These are phyloP conservation scores for Pythium phragmitis DNA, from an alignment of 352 stramenopile genomes.

Conservation along the genomic window DNA sequence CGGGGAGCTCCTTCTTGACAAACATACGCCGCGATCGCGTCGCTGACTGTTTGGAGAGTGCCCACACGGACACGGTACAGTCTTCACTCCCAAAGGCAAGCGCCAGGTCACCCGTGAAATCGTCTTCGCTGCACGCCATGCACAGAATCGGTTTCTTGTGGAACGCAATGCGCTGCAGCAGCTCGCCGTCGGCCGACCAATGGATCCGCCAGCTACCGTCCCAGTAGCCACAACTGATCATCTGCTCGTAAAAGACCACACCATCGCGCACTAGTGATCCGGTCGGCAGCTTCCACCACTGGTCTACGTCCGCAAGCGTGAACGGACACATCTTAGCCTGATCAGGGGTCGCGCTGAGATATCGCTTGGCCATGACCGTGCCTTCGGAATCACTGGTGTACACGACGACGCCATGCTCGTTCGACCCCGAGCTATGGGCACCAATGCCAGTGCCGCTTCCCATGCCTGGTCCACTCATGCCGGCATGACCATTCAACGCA, in stretches of 20 bases:
- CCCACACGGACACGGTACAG: slow-evolving; percentile 84
- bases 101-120: slow-evolving; percentile 83
- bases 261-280: slow-evolving; percentile 74
- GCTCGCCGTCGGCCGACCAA: slow-evolving; percentile 81
- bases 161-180: slow-evolving; percentile 85
- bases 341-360: slow-evolving; percentile 71
- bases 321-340: slow-evolving; percentile 69
- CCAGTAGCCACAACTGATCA: slow-evolving; percentile 89
- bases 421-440: slow-evolving; percentile 56
- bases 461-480: slow-evolving; percentile 48
- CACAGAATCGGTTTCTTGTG: slow-evolving; percentile 88
- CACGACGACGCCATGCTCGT: slow-evolving; percentile 68
- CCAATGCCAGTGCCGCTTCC: slow-evolving; percentile 76
- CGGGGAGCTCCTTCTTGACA: slow-evolving; percentile 80
- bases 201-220: slow-evolving; percentile 87
- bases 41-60: slow-evolving; percentile 77
- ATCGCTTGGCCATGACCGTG: slow-evolving; percentile 75
- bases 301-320: slow-evolving; percentile 78
- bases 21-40: slow-evolving; percentile 82
- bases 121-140: slow-evolving; percentile 82
- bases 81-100: slow-evolving; percentile 85
- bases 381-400: slow-evolving; percentile 79
- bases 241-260: slow-evolving; percentile 88
- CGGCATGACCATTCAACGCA: slow-evolving; percentile 59
- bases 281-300: slow-evolving; percentile 83